Evolutionary conservation across 768 basidiomycete genomes (phyloP).

Genomic region (Termitomyces titanicus): DNA sequence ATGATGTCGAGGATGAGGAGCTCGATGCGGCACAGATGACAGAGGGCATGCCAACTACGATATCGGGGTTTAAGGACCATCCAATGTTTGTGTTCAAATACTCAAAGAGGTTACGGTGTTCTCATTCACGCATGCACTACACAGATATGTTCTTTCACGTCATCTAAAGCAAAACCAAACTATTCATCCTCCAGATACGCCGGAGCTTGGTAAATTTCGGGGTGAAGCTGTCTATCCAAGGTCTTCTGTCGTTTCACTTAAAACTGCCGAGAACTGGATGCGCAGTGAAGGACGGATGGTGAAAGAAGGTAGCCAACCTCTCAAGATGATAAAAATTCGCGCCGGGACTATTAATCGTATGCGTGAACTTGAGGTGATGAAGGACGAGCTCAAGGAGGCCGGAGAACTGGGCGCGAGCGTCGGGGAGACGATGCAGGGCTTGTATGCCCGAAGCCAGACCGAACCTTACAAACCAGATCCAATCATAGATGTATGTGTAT

Average conservation of each 20-base stretch:
- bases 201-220: slow-evolving; percentile 87
- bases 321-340: slow-evolving; percentile 87
- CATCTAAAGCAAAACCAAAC: slow-evolving; percentile 89
- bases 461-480: slow-evolving; percentile 76
- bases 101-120: background rate
- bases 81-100: slow-evolving; percentile 58
- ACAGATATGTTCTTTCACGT: slow-evolving; percentile 77
- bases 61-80: slow-evolving; percentile 94
- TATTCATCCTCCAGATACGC: slow-evolving; percentile 59
- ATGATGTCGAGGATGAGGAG: slow-evolving; percentile 91
- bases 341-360: slow-evolving; percentile 76
- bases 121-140: background rate
- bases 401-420: slow-evolving; percentile 25
- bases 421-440: slow-evolving; percentile 73
- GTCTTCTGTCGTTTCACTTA: slow-evolving; percentile 77
- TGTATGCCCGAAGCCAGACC: slow-evolving; percentile 86
- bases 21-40: slow-evolving; percentile 69
- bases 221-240: slow-evolving; percentile 92
- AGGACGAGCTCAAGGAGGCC: slow-evolving; percentile 37
- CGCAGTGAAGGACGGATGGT: slow-evolving; percentile 72
- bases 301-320: slow-evolving; percentile 70
- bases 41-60: slow-evolving; percentile 90
- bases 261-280: slow-evolving; percentile 95
- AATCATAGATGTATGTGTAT: slow-evolving; percentile 69
- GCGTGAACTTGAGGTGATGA: slow-evolving; percentile 57